Evolutionary conservation across 225 moss, liverwort and hornwort genomes (phyloP).

Genomic region (Pleurozium schreberi): DNA sequence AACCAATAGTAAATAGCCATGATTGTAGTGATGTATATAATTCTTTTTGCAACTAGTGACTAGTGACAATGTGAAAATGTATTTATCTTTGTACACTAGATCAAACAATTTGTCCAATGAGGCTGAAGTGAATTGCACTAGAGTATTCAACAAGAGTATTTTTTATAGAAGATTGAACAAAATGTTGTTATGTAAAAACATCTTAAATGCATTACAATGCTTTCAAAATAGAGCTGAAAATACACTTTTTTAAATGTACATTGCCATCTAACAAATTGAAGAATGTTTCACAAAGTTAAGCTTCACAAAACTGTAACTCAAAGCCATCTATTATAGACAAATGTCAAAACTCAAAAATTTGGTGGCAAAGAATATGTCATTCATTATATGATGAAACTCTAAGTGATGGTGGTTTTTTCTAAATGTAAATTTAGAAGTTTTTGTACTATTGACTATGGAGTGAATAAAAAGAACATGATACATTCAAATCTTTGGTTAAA

Average conservation of each 20-base stretch:
- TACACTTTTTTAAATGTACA: neutral
- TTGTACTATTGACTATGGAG: accelerated
- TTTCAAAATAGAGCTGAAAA: neutral
- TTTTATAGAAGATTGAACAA: neutral
- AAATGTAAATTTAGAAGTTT: neutral
- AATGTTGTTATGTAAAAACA: neutral
- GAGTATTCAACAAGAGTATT: neutral
- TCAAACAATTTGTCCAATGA: neutral
- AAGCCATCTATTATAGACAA: neutral
- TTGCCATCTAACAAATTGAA: neutral
- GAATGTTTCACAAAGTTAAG: neutral
- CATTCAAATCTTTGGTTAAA: neutral
- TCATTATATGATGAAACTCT: neutral
- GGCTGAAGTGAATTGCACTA: neutral
- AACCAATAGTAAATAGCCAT: neutral
- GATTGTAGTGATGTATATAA: neutral
- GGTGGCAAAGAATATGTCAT: neutral
- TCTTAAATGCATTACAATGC: neutral
- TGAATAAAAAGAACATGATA: neutral
- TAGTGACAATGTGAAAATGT: neutral
- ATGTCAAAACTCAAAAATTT: neutral
- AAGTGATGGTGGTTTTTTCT: neutral
- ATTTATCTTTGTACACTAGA: neutral
- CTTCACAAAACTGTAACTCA: neutral
- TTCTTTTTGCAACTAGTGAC: neutral